Evolutionary conservation across 2,329 filamentous ascomycete genomes (phyloP).

Genomic region (Colletotrichum tanaceti): DNA sequence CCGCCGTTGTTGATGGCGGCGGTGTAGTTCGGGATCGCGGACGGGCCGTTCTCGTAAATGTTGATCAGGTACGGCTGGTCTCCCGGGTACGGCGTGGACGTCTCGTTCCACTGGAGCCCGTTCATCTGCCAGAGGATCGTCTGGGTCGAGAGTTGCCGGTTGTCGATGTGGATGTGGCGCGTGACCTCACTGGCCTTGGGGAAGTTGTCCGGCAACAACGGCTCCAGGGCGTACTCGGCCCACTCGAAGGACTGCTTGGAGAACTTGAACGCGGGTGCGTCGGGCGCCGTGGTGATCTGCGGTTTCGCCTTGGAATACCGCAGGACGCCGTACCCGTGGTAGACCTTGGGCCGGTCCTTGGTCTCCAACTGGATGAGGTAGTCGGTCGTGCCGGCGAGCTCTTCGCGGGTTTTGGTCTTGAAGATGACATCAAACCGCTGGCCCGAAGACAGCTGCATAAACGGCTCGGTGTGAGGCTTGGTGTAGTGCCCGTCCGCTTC

Average conservation of each 20-base stretch:
- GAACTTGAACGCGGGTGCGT: constrained; percentile 46
- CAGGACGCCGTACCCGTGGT: constrained; percentile 62
- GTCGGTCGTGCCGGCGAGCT: constrained; percentile 53
- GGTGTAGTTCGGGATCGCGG: constrained; percentile 62
- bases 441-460: constrained; percentile 67
- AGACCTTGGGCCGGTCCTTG: constrained; percentile 59
- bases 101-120: constrained; percentile 59
- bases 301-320: constrained; percentile 49
- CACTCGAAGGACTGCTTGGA: constrained; percentile 52
- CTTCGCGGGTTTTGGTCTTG: constrained; percentile 59
- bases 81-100: constrained; percentile 23
- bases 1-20: constrained; percentile 61
- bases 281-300: constrained; percentile 33
- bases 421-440: constrained; percentile 72
- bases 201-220: constrained; percentile 48
- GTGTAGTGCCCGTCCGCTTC: constrained; percentile 70
- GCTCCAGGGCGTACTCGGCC: constrained; percentile 60
- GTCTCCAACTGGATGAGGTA: constrained; percentile 63
- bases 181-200: constrained; percentile 61
- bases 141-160: constrained; percentile 12
- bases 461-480: constrained; percentile 56
- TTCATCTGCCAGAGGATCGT: constrained; percentile 48
- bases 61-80: constrained; percentile 61
- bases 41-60: constrained; percentile 60
- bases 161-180: constrained; percentile 59